Conservation (phyloP, 352 stramenopile genomes). For the Globisporangium viniferum region DNA sequence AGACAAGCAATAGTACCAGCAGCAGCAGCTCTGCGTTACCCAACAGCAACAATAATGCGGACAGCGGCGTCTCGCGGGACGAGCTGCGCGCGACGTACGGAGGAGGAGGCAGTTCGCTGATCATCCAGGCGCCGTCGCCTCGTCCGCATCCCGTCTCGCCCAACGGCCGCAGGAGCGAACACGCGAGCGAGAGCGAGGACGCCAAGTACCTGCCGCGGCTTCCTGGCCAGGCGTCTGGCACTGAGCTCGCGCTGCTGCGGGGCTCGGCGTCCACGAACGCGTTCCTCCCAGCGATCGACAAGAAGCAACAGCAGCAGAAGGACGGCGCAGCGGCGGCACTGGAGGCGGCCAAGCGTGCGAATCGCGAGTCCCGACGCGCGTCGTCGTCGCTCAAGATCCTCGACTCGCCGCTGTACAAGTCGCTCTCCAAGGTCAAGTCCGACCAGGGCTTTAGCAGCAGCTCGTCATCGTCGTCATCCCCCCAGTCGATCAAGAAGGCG, state of each 20-base stretch:
- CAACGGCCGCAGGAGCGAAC: conserved; percentile 25
- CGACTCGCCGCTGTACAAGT: conserved; percentile 73
- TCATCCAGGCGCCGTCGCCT: conserved; percentile 36
- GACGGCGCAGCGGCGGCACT: neutral
- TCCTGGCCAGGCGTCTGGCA: neutral
- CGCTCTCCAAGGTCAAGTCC: conserved; percentile 49
- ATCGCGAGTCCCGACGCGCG: conserved; percentile 27
- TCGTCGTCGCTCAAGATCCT: conserved; percentile 50
- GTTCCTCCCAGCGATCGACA: conserved; percentile 35
- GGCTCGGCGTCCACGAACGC: neutral
- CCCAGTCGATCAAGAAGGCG: conserved; percentile 50
- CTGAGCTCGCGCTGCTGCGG: conserved; percentile 2
- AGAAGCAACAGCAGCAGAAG: conserved; percentile 24
- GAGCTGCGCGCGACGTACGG: conserved; percentile 60
- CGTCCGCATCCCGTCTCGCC: conserved; percentile 19
- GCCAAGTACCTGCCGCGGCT: conserved; percentile 6
- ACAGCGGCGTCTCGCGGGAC: conserved; percentile 34
- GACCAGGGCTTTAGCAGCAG: conserved; percentile 23
- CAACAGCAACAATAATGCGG: conserved; percentile 15
- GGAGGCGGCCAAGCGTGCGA: conserved; percentile 21
- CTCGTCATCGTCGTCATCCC: neutral
- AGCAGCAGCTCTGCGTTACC: neutral
- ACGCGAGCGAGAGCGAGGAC: conserved; percentile 16
- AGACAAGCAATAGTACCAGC: neutral
- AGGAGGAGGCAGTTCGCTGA: conserved; percentile 31